These are phyloP conservation scores for Aspergillus sp. DNA, from an alignment of 2,329 filamentous ascomycete genomes.

Conservation along the genomic window DNA sequence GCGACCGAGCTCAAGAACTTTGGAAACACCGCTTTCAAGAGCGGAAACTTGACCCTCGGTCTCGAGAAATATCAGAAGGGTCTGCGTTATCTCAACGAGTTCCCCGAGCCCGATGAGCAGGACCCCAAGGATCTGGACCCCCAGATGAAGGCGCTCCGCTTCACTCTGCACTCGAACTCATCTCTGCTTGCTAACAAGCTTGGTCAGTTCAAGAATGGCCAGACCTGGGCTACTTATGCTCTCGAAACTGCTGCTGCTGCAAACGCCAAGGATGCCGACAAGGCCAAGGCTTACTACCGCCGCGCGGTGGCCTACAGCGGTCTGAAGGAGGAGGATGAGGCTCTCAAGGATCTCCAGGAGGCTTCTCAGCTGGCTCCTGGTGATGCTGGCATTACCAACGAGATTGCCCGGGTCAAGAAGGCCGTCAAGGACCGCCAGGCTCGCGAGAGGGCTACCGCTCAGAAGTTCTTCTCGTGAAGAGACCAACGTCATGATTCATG, in stretches of 20 bases:
- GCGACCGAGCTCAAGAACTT: slow-evolving; percentile 84
- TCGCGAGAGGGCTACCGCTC: slow-evolving; percentile 90
- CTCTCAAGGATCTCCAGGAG: slow-evolving; percentile 72
- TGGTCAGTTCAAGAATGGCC: slow-evolving; percentile 68
- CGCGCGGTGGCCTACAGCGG: slow-evolving; percentile 74
- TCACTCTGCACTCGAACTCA: slow-evolving; percentile 85
- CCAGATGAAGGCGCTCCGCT: slow-evolving; percentile 72
- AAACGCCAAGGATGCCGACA: slow-evolving; percentile 70
- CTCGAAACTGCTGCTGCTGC: slow-evolving; percentile 62
- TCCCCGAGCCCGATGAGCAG: slow-evolving; percentile 68
- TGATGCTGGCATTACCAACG: slow-evolving; percentile 73
- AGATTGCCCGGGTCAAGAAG: slow-evolving; percentile 78
- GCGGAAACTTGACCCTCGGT: slow-evolving; percentile 67
- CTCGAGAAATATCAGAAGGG: slow-evolving; percentile 95
- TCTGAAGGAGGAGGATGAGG: slow-evolving; percentile 81
- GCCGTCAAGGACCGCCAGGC: slow-evolving; percentile 69
- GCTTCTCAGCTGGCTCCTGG: slow-evolving; percentile 73
- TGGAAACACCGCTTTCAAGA: slow-evolving; percentile 91
- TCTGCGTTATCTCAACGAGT: slow-evolving; percentile 83
- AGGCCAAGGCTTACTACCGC: slow-evolving; percentile 86
- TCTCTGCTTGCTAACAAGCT: slow-evolving; percentile 85
- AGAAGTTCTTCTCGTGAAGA: slow-evolving; percentile 76
- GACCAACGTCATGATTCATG: slow-evolving; percentile 30
- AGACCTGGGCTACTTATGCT: slow-evolving; percentile 70
- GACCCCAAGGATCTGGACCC: slow-evolving; percentile 69